Base-by-base conservation (phyloP, 1,284 basidiomycete species). In the Pascua sp. region DNA sequence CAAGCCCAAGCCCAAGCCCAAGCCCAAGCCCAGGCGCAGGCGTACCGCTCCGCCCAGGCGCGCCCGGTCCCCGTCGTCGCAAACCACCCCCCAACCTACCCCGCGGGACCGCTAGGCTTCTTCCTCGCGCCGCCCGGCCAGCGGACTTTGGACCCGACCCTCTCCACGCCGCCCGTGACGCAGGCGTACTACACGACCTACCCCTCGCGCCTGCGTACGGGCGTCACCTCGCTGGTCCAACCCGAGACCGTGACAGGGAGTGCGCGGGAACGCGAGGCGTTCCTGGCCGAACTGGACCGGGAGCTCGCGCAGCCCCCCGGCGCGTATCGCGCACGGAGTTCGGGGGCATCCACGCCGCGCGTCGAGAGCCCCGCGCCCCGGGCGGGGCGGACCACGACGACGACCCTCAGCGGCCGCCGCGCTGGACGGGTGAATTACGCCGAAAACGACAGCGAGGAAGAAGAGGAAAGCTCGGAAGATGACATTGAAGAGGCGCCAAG, bases 141-240 rank as follows among this genome's bases (percentile, higher is more conserved):
- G 60, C 55, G 59, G 8, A 69, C 67, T n/a, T 52, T 57, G 8
- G 68, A 75, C 51, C 69, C 68, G 5, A 62, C 64, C 8, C 47
- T 70, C 17, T 52, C 58, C 16, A 59, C 64, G 2, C 67, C 73
- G 12, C 69, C 73, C 0, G 55, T 65, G 1, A 62, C 59, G 0
- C 95, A 98, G 73, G 92, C 89, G 0, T 77, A 86, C 17, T 83
- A 86, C 62, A 88, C 90, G 1, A 90, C 91, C 1, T 98, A 96
- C 75, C 81, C 92, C 0, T 90, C 93, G 7, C 85, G 94, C n/a
- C 80, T 98, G 55, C 86, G 90, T n/a, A 94, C 93, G 0, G 95
- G 95, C 32, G 84, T 88, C 8, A 90, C 91, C 1, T 85, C 90
- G 3, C 84, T 98, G 60, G 84, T 98, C 76, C 95, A 98, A 71